These are phyloP conservation scores for Bipolaris oryzae DNA, from an alignment of 2,329 filamentous ascomycete species.

Conservation along the genomic window DNA sequence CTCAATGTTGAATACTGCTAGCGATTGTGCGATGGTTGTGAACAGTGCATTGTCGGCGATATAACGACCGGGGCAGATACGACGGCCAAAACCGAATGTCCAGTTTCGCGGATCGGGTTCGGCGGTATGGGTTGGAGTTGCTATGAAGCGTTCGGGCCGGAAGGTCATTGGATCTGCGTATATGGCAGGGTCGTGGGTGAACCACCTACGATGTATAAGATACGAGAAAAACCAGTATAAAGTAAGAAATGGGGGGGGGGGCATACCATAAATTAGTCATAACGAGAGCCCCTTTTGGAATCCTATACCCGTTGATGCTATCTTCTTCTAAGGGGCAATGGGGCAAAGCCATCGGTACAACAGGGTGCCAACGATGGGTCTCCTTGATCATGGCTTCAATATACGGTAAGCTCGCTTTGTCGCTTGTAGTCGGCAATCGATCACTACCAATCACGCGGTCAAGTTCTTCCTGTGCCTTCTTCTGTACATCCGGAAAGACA, in stretches of 20 bases:
- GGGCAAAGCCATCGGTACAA: slow-evolving; percentile 41
- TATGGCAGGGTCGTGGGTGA: slow-evolving; percentile 49
- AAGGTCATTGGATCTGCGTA: slow-evolving; percentile 51
- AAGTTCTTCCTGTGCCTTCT: slow-evolving; percentile 55
- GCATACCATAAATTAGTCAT: slow-evolving; percentile 50
- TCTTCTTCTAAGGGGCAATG: slow-evolving; percentile 45
- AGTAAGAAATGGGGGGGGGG: background rate
- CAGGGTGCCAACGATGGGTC: slow-evolving; percentile 54
- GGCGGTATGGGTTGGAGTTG: slow-evolving; percentile 33
- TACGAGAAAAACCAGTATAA: background rate
- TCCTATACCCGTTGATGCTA: slow-evolving; percentile 47
- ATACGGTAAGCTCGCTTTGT: slow-evolving; percentile 52
- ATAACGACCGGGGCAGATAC: slow-evolving; percentile 52
- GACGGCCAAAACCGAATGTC: slow-evolving; percentile 52
- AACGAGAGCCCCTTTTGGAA: slow-evolving; percentile 51
- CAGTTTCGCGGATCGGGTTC: slow-evolving; percentile 49
- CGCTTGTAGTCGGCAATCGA: slow-evolving; percentile 56
- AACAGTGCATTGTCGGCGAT: slow-evolving; percentile 53
- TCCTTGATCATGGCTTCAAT: slow-evolving; percentile 46
- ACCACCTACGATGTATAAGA: slow-evolving; percentile 40
- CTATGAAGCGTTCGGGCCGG: slow-evolving; percentile 54
- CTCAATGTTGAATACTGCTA: slow-evolving; percentile 56
- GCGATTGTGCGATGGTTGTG: slow-evolving; percentile 51
- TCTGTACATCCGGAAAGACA: slow-evolving; percentile 56
- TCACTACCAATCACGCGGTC: slow-evolving; percentile 56